Base-by-base conservation (phyloP, 2,329 filamentous ascomycete species). In the Paecilomyces fulvus region DNA sequence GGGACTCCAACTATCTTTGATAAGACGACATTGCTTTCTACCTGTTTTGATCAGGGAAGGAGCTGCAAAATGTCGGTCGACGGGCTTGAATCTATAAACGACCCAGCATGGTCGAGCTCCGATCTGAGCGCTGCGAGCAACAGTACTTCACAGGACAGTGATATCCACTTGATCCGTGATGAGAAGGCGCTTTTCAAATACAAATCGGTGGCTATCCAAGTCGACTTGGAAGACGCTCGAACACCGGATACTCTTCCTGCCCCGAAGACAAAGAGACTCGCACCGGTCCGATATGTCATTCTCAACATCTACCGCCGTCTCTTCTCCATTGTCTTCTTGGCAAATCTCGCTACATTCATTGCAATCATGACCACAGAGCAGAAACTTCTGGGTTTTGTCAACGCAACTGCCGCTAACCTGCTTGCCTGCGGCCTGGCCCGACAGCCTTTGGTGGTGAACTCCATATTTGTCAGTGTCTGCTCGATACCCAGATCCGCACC, bases 381-480 rank as follows among this genome's bases (percentile, higher is more conserved):
- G 52, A 70, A 65, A 33, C 64, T 75, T 1, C 56, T 73, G 28
- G 67, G 68, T 1, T 59, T 76, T 51, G 72, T 75, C 37, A 77
- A 77, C 55, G 76, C 75, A 20, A 66, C 72, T 1, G 70, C 75
- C 5, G 70, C 72, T 52, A 82, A 82, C 60, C 60, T 81, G 54
- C 66, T 77, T 2, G 73, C 72, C 3, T 75, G 76, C 37, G 73
- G 80, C 30, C 63, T 80, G 37, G 75, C 79, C 53, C 77, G 79
- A 56, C 79, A 82, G 63, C 79, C 80, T 56, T 67, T 80, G 51
- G 70, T 81, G n/a, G 75, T 82, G 65, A 82, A 82, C 65, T 63
- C 70, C 14, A 72, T 81, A 49, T 81, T 80, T 63, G 63, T 67
- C 53, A 58, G 74, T 10, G 76, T 78, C 54, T 73, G 72, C 57